These are phyloP conservation scores for Trichoderma aggressivum DNA, from an alignment of 2,329 filamentous ascomycete genomes.

Conservation along the genomic window DNA sequence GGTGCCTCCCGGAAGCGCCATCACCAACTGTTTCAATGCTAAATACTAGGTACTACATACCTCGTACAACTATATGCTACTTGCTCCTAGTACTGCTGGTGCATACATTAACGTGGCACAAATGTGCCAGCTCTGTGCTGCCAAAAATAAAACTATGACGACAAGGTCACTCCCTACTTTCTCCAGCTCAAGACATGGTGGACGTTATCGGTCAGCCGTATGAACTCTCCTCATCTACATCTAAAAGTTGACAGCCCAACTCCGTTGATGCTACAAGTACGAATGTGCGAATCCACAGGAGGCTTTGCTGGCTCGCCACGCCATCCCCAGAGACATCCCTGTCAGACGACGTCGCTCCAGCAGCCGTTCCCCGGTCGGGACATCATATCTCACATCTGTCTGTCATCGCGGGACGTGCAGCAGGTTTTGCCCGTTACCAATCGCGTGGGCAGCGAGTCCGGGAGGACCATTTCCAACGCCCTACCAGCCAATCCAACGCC, in stretches of 20 bases:
- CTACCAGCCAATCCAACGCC: neutral
- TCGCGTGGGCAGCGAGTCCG: constrained; percentile 14
- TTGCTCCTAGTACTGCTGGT: neutral
- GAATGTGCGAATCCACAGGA: neutral
- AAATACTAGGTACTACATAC: neutral
- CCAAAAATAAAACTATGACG: neutral
- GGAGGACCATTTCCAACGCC: neutral
- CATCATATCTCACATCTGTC: constrained; percentile 20
- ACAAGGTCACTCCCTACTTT: neutral
- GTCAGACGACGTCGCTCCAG: constrained; percentile 8
- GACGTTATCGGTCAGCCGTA: neutral
- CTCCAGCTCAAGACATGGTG: neutral
- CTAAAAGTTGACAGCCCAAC: neutral
- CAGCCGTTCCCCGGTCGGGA: constrained; percentile 16
- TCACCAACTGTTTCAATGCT: neutral
- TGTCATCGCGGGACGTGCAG: constrained; percentile 19
- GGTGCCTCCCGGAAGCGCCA: neutral
- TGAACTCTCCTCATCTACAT: neutral
- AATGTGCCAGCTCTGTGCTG: neutral
- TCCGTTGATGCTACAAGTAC: neutral
- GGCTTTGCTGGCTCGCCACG: constrained; percentile 11
- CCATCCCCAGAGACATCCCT: constrained; percentile 11
- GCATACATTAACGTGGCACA: neutral
- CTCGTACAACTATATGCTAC: neutral
- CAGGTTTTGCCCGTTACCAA: constrained; percentile 18